Conservation (phyloP, 495 filamentous ascomycete species). For the Oidiodendron maius region DNA sequence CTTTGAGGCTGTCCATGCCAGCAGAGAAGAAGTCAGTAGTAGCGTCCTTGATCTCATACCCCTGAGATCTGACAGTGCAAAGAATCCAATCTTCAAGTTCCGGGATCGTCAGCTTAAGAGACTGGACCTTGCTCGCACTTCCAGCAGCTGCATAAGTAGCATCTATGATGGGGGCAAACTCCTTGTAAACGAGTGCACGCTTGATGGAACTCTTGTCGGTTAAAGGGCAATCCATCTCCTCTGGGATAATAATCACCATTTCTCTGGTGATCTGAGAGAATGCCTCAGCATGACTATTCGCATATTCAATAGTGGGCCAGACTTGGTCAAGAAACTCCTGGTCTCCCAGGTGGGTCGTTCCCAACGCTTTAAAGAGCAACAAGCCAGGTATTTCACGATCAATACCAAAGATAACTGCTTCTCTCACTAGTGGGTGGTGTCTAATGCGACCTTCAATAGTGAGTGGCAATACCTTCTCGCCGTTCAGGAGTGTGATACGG, state of each 20-base stretch:
- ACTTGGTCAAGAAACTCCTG: constrained; percentile 21
- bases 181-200: constrained; percentile 37
- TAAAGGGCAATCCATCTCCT: constrained; percentile 31
- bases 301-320: constrained; percentile 38
- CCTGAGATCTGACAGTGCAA: neutral
- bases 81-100: constrained; percentile 31
- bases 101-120: constrained; percentile 27
- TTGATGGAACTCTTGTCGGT: constrained; percentile 50
- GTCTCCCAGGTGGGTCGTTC: constrained; percentile 22
- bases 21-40: constrained; percentile 45
- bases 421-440: constrained; percentile 41
- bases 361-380: constrained; percentile 20
- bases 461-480: constrained; percentile 56
- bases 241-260: constrained; percentile 23
- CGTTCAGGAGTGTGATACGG: constrained; percentile 50
- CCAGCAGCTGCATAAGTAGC: constrained; percentile 31
- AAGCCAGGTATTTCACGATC: constrained; percentile 24
- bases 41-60: constrained; percentile 24
- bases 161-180: constrained; percentile 38
- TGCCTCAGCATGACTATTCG: constrained; percentile 36
- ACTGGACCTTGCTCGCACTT: constrained; percentile 1
- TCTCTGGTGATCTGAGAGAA: constrained; percentile 37
- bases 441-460: constrained; percentile 51
- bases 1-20: constrained; percentile 51
- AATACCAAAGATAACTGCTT: constrained; percentile 44